A percentile compares a stretch with the other conserved stretches of the same genome.
These are phyloP conservation scores for Kitagawia praeruptora DNA, from an alignment of 129 eudicot species.

Conservation along the genomic window DNA sequence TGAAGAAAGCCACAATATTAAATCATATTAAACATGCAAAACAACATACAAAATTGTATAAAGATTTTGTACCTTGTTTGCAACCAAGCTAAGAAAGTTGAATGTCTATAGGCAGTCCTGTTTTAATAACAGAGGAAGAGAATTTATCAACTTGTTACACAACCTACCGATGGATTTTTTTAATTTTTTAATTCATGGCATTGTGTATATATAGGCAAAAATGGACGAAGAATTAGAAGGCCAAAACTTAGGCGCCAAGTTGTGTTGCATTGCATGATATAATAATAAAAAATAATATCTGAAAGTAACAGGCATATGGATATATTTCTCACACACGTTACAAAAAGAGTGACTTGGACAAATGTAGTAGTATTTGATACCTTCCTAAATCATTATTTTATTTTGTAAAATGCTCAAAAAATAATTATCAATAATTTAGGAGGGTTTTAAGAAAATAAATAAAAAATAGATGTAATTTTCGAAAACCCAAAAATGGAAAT, in stretches of 20 bases:
- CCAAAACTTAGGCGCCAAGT: conserved; percentile 3
- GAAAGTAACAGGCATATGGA: background rate
- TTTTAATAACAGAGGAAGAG: background rate
- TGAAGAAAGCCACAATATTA: background rate
- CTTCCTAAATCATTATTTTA: no score
- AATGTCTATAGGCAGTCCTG: background rate
- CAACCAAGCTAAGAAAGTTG: background rate
- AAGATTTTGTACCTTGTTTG: background rate
- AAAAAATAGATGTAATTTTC: no score
- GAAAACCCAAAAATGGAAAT: no score
- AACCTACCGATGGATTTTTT: no score
- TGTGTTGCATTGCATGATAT: background rate
- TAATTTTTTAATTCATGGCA: background rate
- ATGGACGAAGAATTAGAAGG: background rate
- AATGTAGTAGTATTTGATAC: no score
- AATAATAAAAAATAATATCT: no score
- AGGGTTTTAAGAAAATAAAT: no score
- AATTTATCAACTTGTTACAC: no score
- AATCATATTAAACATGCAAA: background rate
- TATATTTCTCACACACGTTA: background rate
- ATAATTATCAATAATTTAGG: no score
- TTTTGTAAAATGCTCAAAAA: no score
- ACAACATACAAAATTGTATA: background rate
- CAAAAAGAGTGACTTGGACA: background rate
- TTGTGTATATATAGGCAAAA: background rate